Conservation (phyloP, 805 yeast genomes). For the Teunomyces panamensis region DNA sequence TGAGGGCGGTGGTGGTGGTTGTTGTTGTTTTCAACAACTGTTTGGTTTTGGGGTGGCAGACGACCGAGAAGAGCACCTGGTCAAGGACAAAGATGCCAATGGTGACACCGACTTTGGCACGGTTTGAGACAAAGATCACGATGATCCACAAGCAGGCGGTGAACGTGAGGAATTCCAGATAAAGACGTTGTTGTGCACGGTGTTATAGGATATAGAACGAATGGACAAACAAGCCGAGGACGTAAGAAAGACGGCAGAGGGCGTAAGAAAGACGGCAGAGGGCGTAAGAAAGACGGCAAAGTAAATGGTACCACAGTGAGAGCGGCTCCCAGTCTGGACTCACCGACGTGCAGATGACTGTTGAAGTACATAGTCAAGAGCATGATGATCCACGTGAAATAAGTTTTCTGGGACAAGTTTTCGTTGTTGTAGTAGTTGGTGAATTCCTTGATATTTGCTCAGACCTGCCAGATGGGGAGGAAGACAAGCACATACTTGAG, state of each 20-base stretch:
- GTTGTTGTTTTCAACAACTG: constrained; percentile 36
- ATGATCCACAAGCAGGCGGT: constrained; percentile 48
- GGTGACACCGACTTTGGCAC: constrained; percentile 47
- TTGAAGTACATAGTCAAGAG: constrained; percentile 52
- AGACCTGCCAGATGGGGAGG: constrained; percentile 59
- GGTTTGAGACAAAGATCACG: constrained; percentile 46
- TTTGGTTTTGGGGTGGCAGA: constrained; percentile 50
- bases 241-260: constrained; percentile 43
- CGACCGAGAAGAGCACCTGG: constrained; percentile 28
- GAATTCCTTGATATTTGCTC: constrained; percentile 63
- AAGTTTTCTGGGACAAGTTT: constrained; percentile 53
- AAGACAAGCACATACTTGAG: constrained; percentile 50
- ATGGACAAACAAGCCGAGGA: constrained; percentile 32
- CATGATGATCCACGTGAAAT: constrained; percentile 51
- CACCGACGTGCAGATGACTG: constrained; percentile 39
- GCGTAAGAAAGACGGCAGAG: constrained; percentile 45
- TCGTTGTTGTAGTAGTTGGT: constrained; percentile 63
- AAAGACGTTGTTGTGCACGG: constrained; percentile 47
- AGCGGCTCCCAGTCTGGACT: constrained; percentile 37
- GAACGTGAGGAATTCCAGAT: constrained; percentile 26
- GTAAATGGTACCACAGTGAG: constrained; percentile 48
- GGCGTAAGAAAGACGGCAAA: constrained; percentile 46
- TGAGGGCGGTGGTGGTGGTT: constrained; percentile 60
- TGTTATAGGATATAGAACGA: constrained; percentile 49
- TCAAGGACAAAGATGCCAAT: constrained; percentile 43